Conservation (phyloP, 805 yeast species). For the Yamadazyma phyllophila region DNA sequence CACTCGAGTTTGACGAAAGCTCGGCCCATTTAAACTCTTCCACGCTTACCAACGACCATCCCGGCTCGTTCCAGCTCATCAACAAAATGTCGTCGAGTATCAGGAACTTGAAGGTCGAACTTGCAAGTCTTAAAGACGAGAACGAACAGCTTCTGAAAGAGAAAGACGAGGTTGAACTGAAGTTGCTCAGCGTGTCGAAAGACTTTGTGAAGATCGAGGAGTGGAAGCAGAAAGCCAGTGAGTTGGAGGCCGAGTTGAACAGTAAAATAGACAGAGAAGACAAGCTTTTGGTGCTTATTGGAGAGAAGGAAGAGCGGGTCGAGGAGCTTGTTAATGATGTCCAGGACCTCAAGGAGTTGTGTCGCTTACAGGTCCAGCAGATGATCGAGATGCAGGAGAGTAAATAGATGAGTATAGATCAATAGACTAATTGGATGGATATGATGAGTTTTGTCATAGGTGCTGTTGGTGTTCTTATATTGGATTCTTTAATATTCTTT, state of each 20-base stretch:
- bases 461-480: too few relatives aligned
- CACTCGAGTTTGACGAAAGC: constrained; percentile 5
- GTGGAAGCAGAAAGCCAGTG: constrained; percentile 30
- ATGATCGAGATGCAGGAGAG: constrained; percentile 61
- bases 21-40: constrained; percentile 1
- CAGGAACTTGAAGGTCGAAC: constrained; percentile 76
- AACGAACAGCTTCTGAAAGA: constrained; percentile 51
- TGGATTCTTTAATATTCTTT: too few relatives aligned
- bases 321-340: constrained; percentile 88
- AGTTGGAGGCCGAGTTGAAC: constrained; percentile 10
- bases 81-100: constrained; percentile 75
- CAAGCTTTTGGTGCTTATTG: constrained; percentile 67
- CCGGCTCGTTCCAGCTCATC: constrained; percentile 53
- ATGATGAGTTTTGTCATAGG: too few relatives aligned
- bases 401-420: constrained; percentile 3
- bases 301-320: constrained; percentile 84
- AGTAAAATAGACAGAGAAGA: constrained; percentile 29
- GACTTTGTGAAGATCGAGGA: constrained; percentile 27
- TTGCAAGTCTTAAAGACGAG: constrained; percentile 63
- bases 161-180: constrained; percentile 66
- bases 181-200: constrained; percentile 48
- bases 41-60: neutral
- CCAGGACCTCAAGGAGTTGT: constrained; percentile 79
- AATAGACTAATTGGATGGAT: neutral
- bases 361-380: constrained; percentile 82